These are phyloP conservation scores for Monoraphidium neglectum DNA, from an alignment of 139 green algal species.

Conservation along the genomic window DNA sequence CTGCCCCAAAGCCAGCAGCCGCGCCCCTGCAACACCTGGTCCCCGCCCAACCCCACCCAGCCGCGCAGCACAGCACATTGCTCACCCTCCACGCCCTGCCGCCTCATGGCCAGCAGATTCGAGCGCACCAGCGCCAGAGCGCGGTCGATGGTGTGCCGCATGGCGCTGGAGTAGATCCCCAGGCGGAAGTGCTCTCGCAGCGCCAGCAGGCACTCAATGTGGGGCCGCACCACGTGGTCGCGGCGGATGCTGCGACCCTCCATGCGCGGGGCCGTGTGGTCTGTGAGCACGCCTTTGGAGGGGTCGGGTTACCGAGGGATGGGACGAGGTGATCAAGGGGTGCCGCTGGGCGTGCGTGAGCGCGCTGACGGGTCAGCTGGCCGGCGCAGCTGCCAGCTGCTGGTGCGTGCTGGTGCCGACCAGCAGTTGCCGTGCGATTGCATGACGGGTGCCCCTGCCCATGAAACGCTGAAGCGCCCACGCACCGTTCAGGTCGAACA, in stretches of 20 bases:
- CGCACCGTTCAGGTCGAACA: too few species aligned
- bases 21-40: background rate
- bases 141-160: constrained; percentile 30
- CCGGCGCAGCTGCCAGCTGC: background rate
- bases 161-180: constrained; percentile 53
- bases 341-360: too few species aligned
- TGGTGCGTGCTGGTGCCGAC: too few species aligned
- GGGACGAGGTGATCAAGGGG: too few species aligned
- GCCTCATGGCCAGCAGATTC: background rate
- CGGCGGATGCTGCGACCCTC: constrained; percentile 8
- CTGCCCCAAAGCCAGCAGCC: background rate
- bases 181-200: constrained; percentile 45
- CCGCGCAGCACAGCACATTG: too few species aligned
- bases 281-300: constrained; percentile 34
- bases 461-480: too few species aligned
- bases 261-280: constrained; percentile 18
- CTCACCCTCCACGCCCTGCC: constrained; percentile 10
- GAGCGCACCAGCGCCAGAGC: constrained; percentile 2
- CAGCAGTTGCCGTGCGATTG: too few species aligned
- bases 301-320: too few species aligned
- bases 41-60: background rate
- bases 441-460: too few species aligned
- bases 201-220: constrained; percentile 46
- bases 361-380: background rate
- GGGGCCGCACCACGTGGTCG: constrained; percentile 42